Conservation (phyloP, 192 early-diverging fungal species). For the Coemansia furcata region DNA sequence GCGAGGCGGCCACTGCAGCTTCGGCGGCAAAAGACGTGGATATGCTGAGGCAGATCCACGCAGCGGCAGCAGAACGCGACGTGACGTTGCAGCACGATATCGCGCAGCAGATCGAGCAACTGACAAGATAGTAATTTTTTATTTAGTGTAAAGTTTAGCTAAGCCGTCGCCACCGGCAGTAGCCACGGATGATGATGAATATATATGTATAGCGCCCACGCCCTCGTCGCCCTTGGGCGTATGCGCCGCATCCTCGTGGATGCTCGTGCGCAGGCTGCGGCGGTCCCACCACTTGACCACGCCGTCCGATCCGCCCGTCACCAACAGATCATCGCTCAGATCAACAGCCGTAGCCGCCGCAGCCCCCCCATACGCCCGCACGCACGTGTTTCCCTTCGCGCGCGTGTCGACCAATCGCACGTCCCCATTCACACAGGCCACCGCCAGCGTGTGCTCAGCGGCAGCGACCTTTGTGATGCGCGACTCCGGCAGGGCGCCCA, state of each 20-base stretch:
- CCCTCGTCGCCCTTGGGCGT: conserved; percentile 44
- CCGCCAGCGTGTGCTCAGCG: not conserved
- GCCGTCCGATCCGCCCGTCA: conserved; percentile 39
- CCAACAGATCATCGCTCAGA: not conserved
- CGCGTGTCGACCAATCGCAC: not conserved
- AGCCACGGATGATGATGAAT: not conserved
- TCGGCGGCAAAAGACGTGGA: conserved; percentile 62
- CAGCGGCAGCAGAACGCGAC: conserved; percentile 3
- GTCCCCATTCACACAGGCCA: not conserved
- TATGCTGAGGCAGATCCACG: conserved; percentile 56
- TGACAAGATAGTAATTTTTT: not conserved
- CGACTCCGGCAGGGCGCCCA: not conserved
- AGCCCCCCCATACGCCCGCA: not conserved
- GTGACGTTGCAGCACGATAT: conserved; percentile 34
- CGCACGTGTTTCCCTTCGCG: not conserved
- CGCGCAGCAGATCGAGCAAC: conserved; percentile 36
- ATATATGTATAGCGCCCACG: conserved; percentile 18
- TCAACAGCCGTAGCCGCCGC: conserved; percentile 21
- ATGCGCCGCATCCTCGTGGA: conserved; percentile 24
- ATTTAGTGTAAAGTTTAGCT: conserved; percentile 1
- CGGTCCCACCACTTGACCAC: conserved; percentile 51
- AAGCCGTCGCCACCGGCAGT: conserved; percentile 38
- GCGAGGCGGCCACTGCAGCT: conserved; percentile 71
- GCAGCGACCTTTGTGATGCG: not conserved
- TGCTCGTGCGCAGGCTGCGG: conserved; percentile 3